A percentile compares a stretch with the other conserved stretches of the same genome.
Evolutionary conservation across 2,329 filamentous ascomycete species (phyloP).

Genomic region (Didymosphaeria variabile): DNA sequence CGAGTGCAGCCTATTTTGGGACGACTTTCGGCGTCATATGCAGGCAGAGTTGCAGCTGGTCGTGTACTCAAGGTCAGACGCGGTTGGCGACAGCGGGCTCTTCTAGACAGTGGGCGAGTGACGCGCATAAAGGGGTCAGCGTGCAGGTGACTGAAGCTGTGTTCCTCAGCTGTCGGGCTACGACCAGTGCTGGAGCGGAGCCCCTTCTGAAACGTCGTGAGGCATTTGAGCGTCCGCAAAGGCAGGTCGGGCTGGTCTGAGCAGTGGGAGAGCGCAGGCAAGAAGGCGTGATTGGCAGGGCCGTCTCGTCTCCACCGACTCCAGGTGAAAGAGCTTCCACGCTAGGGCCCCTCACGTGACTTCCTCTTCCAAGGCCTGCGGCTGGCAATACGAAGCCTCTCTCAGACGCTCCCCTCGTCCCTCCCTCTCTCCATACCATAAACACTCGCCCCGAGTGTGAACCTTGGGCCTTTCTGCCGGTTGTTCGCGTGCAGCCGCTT

Average conservation of each 20-base stretch:
- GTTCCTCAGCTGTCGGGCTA: constrained; percentile 22
- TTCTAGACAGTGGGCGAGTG: constrained; percentile 8
- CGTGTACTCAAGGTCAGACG: constrained; percentile 15
- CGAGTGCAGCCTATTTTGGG: background rate
- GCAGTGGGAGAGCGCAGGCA: background rate
- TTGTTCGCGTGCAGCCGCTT: constrained; percentile 42
- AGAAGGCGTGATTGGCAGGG: constrained; percentile 3
- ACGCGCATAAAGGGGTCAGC: constrained; percentile 29
- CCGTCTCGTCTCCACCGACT: constrained; percentile 12
- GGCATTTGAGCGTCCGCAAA: constrained; percentile 22
- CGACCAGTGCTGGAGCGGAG: constrained; percentile 22
- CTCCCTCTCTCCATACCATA: constrained; percentile 33
- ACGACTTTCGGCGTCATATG: constrained; percentile 2
- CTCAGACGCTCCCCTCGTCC: constrained; percentile 26
- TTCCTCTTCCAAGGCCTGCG: constrained; percentile 15
- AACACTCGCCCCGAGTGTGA: constrained; percentile 35
- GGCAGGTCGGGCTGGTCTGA: background rate
- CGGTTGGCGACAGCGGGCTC: constrained; percentile 10
- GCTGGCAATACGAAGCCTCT: constrained; percentile 25
- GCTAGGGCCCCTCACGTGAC: constrained; percentile 24
- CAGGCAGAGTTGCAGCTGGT: background rate
- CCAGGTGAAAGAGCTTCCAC: constrained; percentile 16
- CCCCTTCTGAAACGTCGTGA: constrained; percentile 29
- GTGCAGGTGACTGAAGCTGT: constrained; percentile 18
- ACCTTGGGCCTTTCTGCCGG: constrained; percentile 38